These are phyloP conservation scores for Setaria italica DNA, from an alignment of 202 grass and related monocot species.

Conservation along the genomic window DNA sequence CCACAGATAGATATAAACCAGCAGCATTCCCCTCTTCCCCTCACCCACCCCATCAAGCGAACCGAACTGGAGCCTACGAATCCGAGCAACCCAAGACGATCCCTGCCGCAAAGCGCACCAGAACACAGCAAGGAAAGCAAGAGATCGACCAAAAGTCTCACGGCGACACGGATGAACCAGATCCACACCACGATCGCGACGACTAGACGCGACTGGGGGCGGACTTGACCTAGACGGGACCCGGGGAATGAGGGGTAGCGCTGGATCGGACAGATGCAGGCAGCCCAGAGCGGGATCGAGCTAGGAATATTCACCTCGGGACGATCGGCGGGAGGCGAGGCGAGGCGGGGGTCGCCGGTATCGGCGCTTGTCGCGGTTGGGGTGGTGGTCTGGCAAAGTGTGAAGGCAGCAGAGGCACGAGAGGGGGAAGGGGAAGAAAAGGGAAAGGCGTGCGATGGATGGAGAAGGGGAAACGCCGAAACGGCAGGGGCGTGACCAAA, in stretches of 20 bases:
- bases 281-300: neutral
- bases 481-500: no score
- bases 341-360: neutral
- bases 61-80: neutral
- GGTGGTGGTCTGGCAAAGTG: no score
- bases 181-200: conserved; percentile 3
- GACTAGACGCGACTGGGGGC: neutral
- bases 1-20: neutral
- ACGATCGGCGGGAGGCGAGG: neutral
- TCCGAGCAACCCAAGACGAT: neutral
- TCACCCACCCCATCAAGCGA: neutral
- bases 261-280: neutral
- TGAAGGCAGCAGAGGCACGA: no score
- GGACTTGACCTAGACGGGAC: neutral
- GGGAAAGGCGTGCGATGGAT: no score
- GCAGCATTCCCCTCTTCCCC: conserved; percentile 7
- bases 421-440: no score
- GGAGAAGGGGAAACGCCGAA: no score
- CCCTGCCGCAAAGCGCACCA: neutral
- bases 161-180: neutral
- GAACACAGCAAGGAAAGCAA: neutral
- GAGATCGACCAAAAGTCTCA: neutral
- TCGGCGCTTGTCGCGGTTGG: neutral
- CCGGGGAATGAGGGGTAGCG: neutral
- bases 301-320: neutral